phyloP scores from a whole-genome alignment of 73 alveolate species.

The Paramecium tetraurelia region DNA sequence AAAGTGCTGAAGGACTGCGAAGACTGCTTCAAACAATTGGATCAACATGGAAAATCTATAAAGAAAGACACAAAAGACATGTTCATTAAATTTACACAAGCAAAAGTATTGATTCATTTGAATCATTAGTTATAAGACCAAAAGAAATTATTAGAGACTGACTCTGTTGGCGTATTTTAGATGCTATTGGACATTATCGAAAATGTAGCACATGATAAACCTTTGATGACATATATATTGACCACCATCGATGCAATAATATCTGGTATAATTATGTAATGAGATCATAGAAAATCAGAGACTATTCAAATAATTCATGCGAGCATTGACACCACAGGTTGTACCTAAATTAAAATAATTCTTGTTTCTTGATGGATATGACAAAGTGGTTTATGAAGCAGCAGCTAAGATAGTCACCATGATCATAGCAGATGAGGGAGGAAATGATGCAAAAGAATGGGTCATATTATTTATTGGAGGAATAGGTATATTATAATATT shows the following conservation, averaged over 20 bases:
- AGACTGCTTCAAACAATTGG: constrained; percentile 24
- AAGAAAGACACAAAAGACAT: constrained; percentile 2
- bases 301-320: neutral
- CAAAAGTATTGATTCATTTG: neutral
- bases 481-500: neutral
- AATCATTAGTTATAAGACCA: constrained; percentile 1
- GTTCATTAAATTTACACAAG: constrained; percentile 38
- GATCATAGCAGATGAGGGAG: constrained; percentile 61
- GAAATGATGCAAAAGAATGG: constrained; percentile 45
- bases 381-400: constrained; percentile 56
- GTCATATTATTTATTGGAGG: constrained; percentile 29
- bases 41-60: constrained; percentile 18
- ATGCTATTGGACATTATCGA: constrained; percentile 33
- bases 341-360: constrained; percentile 39
- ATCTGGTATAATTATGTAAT: neutral
- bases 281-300: neutral
- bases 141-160: constrained; percentile 14
- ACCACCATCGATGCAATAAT: constrained; percentile 25
- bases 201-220: constrained; percentile 17
- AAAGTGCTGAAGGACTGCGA: neutral
- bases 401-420: constrained; percentile 59
- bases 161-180: constrained; percentile 32
- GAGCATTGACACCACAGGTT: constrained; percentile 10
- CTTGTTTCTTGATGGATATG: constrained; percentile 51
- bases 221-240: constrained; percentile 16